A percentile compares a stretch with the other conserved stretches of the same genome.
These are phyloP conservation scores for Diphasiastrum complanatum DNA, from an alignment of 83 land plant genomes.

Conservation along the genomic window DNA sequence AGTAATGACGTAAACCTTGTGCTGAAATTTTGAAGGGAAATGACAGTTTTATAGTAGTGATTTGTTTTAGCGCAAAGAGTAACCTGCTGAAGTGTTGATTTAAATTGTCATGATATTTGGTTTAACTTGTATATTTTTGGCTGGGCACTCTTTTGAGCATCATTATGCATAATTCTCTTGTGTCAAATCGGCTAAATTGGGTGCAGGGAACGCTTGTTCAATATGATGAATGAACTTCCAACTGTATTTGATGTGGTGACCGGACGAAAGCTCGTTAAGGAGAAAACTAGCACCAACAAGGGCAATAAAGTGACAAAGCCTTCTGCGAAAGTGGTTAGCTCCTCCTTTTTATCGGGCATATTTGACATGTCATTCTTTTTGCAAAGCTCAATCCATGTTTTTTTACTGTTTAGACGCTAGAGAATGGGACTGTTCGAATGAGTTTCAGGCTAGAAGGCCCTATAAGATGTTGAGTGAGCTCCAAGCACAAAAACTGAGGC, in stretches of 20 bases:
- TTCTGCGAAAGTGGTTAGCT: conserved; percentile 20
- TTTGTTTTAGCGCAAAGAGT: too few relatives aligned
- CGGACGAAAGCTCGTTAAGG: conserved; percentile 61
- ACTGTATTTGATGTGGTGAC: conserved; percentile 85
- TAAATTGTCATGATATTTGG: too few relatives aligned
- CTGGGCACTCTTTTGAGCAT: background rate
- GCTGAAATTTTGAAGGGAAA: too few relatives aligned
- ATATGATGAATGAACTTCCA: conserved; percentile 83
- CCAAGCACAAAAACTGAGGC: too few relatives aligned
- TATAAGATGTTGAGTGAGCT: too few relatives aligned
- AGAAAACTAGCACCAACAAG: conserved; percentile 50
- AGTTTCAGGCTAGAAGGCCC: too few relatives aligned
- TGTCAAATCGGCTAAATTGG: too few relatives aligned
- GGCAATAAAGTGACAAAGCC: conserved; percentile 44
- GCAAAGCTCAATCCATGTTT: background rate
- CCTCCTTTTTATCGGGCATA: background rate
- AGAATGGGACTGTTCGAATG: too few relatives aligned
- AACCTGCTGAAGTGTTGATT: too few relatives aligned
- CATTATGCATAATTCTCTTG: background rate
- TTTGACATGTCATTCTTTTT: background rate
- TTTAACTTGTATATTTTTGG: background rate
- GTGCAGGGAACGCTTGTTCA: conserved; percentile 75
- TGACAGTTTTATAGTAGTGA: too few relatives aligned
- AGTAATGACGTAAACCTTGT: too few relatives aligned
- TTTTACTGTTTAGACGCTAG: background rate